phyloP scores from a whole-genome alignment of 1,284 basidiomycete species.

The Sporisorium scitamineum region DNA sequence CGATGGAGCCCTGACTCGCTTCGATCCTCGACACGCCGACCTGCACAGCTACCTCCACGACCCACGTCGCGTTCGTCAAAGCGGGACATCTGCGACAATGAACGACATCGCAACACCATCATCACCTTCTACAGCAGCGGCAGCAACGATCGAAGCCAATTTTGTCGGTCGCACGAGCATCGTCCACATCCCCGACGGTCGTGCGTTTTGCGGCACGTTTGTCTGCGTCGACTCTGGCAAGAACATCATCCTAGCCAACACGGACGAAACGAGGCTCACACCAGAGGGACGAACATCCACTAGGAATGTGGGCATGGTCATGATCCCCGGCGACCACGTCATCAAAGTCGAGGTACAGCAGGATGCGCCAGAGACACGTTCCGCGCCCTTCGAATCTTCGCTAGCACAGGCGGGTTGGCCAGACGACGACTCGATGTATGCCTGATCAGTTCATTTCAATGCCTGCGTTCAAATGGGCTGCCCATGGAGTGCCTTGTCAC shows the following conservation, averaged over 20 bases:
- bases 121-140: conserved; percentile 1
- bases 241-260: conserved; percentile 55
- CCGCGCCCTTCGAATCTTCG: conserved; percentile 1
- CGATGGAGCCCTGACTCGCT: background rate
- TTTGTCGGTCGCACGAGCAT: conserved; percentile 49
- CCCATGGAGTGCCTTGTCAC: background rate
- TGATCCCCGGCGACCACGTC: conserved; percentile 54
- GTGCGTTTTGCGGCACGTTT: conserved; percentile 57
- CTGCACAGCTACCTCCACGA: no score
- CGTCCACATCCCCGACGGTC: conserved; percentile 58
- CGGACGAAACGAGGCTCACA: conserved; percentile 36
- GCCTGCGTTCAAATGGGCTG: background rate
- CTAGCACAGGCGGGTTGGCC: conserved; percentile 36
- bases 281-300: conserved; percentile 14
- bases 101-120: background rate
- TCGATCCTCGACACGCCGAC: background rate
- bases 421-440: conserved; percentile 38
- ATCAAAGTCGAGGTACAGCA: conserved; percentile 47
- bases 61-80: background rate
- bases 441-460: conserved; percentile 5
- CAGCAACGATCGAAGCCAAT: conserved; percentile 19
- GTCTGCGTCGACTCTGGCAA: conserved; percentile 53
- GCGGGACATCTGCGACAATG: conserved; percentile 2
- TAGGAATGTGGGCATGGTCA: conserved; percentile 61
- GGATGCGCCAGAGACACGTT: background rate